Base-by-base conservation (phyloP, 129 eudicot genomes). In the Saposhnikovia divaricata region DNA sequence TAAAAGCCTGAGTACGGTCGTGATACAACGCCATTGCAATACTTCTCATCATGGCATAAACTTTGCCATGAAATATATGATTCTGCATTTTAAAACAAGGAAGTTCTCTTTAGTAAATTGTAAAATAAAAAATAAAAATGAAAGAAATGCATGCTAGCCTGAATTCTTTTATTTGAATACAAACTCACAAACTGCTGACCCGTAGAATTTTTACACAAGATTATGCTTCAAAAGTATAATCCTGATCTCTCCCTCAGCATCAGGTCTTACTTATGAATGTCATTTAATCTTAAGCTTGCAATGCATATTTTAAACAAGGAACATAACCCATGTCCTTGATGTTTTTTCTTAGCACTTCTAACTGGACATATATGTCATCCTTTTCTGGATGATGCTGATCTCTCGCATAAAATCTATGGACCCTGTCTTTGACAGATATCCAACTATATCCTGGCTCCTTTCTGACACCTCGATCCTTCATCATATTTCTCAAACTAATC, bases 381-480 rank as follows among this genome's bases (percentile, higher is more conserved):
- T 82, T 82, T 48, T 82, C 73, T 40, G 76, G 81, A 73, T 82
- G 85, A 25, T 70, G 63, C 43, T 82, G 39, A 77, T 82, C 85
- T 82, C 76, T 38, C 77, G 85, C 80, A 21, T 75, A 70, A 82
- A 82, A 77, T 68, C 69, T 77, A 50, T 77, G 81, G 65, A 69
- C 81, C 46, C 65, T 70, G 34, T 61, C 85, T 70, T 75, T 70
- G 75, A 82, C 73, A 69, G 78, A 82, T 53, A 81, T 74, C 77
- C 82, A 81, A 81, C 88, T 81, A 37, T 55, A 85, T 9, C 88
- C 88, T 16, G 80, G 80, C 48, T 81, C 84, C 76, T 81, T 81
- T 74, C 45, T 81, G 61, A 81, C 76, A 61, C 84, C 84, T 75
- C 80, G 79, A 34, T 63, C 80, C 68, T 81, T 81, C 84, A 81